Evolutionary conservation across 208 protist genomes (phyloP), one percentile per base, ranked within the genome.

Genomic region (Vickermania ingenoplastis): DNA sequence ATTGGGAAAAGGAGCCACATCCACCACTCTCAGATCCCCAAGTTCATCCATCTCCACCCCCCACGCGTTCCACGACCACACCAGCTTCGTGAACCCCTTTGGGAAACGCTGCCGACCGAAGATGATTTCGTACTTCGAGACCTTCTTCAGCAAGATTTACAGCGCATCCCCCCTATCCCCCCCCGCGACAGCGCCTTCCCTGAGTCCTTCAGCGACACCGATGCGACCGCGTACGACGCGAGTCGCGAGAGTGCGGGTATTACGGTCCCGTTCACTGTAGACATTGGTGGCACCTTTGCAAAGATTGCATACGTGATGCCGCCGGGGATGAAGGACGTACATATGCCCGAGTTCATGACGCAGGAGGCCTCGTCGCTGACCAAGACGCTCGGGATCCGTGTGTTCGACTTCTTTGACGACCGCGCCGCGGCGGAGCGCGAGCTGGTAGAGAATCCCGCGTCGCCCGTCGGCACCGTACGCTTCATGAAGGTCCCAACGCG

Each of bases 231-330:
- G 41, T 31, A 1, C 3, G 55, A 59, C 1, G 45, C 29, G 14
- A 55, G 28, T 3, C 24, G 45, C 24, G 60, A 55, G 25, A 27
- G n/a, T n/a, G 52, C 77, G 14, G 28, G 48, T 24, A 59, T 91
- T 22, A 65, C 63, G 25, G 81, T 92, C 21, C 90, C 90, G 5
- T 51, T 87, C 21, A 76, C 79, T 21, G 75, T 96, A 41, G 90
- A 96, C 66, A 94, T 96, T 71, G 90, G 90, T 17, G 90, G 90
- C 45, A 96, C 86, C 26, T 94, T 92, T 61, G 82, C 84, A 21
- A 96, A 96, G 65, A 57, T 96, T n/a, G 77, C 83, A 23, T 96
- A 82, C 56, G 65, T 96, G 26, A 65, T 83, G 62, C 86, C 86
- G 3, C 89, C 89, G 3, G 67, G 65, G 23, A 30, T 57, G 31